Evolutionary conservation across 805 yeast genomes (phyloP).

Genomic region (Ascoidea rubescens): DNA sequence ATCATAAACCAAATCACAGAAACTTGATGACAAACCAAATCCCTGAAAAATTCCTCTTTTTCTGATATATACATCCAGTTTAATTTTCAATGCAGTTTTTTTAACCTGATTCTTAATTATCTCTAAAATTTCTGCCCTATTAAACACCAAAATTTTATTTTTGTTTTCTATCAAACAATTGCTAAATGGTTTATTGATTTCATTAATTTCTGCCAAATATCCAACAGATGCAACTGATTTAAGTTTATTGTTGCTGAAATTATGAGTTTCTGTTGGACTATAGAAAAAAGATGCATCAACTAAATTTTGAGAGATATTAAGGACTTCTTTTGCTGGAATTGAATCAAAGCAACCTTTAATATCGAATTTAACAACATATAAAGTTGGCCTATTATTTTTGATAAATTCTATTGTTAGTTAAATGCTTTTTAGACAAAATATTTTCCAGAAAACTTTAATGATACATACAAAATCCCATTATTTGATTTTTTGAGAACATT

Average conservation of each 20-base stretch:
- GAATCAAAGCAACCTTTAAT: conserved; percentile 14
- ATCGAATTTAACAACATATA: too few species aligned
- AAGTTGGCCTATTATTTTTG: too few species aligned
- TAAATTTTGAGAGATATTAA: conserved; percentile 20
- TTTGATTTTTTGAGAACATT: too few species aligned
- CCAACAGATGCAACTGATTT: conserved; percentile 27
- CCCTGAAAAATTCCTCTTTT: conserved; percentile 77
- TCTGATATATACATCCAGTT: conserved; percentile 27
- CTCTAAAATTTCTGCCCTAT: conserved; percentile 28
- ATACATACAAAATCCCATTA: too few species aligned
- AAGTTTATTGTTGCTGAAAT: not conserved
- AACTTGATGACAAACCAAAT: conserved; percentile 53
- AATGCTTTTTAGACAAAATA: too few species aligned
- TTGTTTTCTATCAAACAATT: conserved; percentile 1
- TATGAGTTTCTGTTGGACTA: not conserved
- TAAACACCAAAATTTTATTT: conserved; percentile 15
- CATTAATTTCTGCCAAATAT: conserved; percentile 14
- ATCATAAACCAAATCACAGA: conserved; percentile 67
- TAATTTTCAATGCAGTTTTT: conserved; percentile 30
- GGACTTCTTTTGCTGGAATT: conserved; percentile 27
- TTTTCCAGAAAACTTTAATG: too few species aligned
- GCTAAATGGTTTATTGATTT: not conserved
- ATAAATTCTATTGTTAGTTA: too few species aligned
- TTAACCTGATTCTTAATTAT: conserved; percentile 38
- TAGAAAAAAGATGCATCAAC: conserved; percentile 2